These are phyloP conservation scores for Talaromyces nanjingensis DNA, from an alignment of 495 filamentous ascomycete genomes.

Conservation along the genomic window DNA sequence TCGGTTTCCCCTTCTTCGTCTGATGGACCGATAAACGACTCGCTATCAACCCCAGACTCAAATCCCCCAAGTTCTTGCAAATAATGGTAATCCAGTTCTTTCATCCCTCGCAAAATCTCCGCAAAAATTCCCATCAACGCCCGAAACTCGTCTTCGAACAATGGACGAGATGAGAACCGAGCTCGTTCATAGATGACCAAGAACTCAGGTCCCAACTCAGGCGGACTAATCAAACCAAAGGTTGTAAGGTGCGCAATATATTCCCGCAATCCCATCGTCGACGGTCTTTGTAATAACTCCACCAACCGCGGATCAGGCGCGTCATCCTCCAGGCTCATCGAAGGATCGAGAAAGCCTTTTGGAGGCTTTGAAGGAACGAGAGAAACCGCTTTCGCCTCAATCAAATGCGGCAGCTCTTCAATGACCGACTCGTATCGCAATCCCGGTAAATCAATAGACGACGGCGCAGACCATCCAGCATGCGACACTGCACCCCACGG, in stretches of 20 bases:
- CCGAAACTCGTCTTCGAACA: conserved; percentile 67
- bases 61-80: conserved; percentile 34
- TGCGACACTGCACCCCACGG: conserved; percentile 80
- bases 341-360: conserved; percentile 26
- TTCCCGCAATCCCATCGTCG: conserved; percentile 69
- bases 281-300: conserved; percentile 61
- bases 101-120: conserved; percentile 72
- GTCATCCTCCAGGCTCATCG: conserved; percentile 15
- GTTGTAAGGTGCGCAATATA: conserved; percentile 68
- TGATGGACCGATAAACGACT: conserved; percentile 36
- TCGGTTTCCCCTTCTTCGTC: conserved; percentile 44
- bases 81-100: conserved; percentile 44
- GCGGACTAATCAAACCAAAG: conserved; percentile 55
- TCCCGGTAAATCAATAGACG: conserved; percentile 64
- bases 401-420: conserved; percentile 78
- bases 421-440: conserved; percentile 78
- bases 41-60: conserved; percentile 23
- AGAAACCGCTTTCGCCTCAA: conserved; percentile 87
- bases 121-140: conserved; percentile 81
- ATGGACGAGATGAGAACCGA: conserved; percentile 59
- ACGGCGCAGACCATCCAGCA: conserved; percentile 81
- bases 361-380: conserved; percentile 60
- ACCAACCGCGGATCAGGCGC: conserved; percentile 57
- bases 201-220: conserved; percentile 54
- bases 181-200: conserved; percentile 73